phyloP scores from a whole-genome alignment of 257 asterid genomes.

The Mitragyna speciosa region DNA sequence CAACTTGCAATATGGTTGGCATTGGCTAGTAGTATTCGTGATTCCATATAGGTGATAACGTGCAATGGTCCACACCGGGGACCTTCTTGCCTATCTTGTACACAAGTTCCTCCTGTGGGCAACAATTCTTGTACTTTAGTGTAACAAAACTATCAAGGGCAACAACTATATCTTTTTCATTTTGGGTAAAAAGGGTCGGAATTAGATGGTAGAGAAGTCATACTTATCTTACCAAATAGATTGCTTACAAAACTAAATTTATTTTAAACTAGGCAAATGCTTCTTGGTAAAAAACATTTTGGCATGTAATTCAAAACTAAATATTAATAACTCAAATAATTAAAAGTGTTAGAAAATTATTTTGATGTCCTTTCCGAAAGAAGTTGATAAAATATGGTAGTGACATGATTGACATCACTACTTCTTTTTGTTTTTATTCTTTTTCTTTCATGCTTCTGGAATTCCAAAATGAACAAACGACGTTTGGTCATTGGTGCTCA shows the following conservation, averaged over 20 bases:
- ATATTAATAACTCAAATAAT: too few species aligned
- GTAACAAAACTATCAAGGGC: neutral
- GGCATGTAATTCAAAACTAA: too few species aligned
- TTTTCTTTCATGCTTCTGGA: neutral
- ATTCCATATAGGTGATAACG: neutral
- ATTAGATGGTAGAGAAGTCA: neutral
- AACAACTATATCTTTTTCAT: too few species aligned
- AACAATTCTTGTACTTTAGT: neutral
- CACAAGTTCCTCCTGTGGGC: neutral
- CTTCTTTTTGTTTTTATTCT: too few species aligned
- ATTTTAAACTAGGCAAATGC: neutral
- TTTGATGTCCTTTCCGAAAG: too few species aligned
- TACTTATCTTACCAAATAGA: neutral
- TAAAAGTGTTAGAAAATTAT: too few species aligned
- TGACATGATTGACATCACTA: neutral
- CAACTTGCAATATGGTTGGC: neutral
- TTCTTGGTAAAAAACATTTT: neutral
- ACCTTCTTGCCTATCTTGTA: neutral
- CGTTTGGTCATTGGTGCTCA: neutral
- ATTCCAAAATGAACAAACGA: neutral
- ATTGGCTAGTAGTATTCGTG: too few species aligned
- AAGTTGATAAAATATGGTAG: too few species aligned
- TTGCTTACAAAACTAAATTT: neutral
- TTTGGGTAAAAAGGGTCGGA: neutral
- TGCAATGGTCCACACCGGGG: neutral